Base-by-base conservation (phyloP, 352 stramenopile species). In the Phytophthora tentaculata region DNA sequence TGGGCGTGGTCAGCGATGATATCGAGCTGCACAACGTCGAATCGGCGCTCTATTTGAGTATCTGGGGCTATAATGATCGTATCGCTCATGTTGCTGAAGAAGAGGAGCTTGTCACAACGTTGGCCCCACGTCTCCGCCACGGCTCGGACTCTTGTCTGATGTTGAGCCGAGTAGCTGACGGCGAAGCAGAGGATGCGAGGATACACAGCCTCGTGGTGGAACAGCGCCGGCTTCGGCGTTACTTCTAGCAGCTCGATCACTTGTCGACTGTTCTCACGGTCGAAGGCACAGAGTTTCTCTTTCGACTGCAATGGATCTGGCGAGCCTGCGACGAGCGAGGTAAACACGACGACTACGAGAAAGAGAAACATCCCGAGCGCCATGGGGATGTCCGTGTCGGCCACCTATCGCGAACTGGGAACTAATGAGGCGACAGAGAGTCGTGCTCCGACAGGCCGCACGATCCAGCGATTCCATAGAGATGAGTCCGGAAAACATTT, bases 81-180 rank as follows among this genome's bases (percentile, higher is more conserved):
- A 55, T 81, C 80, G 22, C 69, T 89, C 48, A 75, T 78, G 64
- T 94, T 94, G 64, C 86, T 94, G 73, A 94, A 92, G 65, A 94
- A 94, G 7, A 94, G 28, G 13, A 94, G 75, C 48, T 88, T 77
- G 62, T 91, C 76, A 63, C 86, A 94, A 14, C 84, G 81, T 57
- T 91, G 84, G 2, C 86, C 86, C 86, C 86, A 94, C 22, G 86
- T 94, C 54, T 92, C 84, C 14, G 83, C 80, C 17, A 91, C 83
- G 22, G 83, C 74, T 56, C 86, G 82, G 23, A 84, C 82, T 55
- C 77, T 67, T 0, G 69, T 82, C 44, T 67, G 56, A 69, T 90
- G 85, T 32, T 91, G 77, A 23, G 76, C 64, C 7, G 83, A 90
- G 63, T 91, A 90, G 5, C 73, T 94, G 63, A 89, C 86, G 2